phyloP scores from a whole-genome alignment of 225 moss, liverwort and hornwort genomes.

The Neckera pumila region DNA sequence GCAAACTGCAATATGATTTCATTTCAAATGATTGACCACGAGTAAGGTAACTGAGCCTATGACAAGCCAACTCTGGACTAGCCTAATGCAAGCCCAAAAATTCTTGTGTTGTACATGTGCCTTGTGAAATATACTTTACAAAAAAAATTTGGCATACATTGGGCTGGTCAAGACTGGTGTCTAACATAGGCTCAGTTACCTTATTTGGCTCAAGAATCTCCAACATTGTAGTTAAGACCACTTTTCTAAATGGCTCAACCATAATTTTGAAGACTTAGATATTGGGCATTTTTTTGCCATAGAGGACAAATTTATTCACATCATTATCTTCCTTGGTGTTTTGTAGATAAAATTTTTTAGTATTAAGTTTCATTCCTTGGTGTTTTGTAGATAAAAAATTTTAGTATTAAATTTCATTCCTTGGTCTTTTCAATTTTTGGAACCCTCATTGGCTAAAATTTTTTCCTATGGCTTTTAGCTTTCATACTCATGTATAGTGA shows the following conservation, averaged over 20 bases:
- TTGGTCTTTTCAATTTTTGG: not conserved
- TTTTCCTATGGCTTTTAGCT: not conserved
- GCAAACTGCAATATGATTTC: no score
- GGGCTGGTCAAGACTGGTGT: no score
- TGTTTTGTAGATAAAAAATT: not conserved
- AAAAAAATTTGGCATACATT: no score
- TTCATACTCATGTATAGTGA: not conserved
- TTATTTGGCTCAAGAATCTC: not conserved
- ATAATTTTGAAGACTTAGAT: not conserved
- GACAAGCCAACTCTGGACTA: no score
- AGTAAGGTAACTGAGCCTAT: no score
- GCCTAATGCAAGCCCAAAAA: no score
- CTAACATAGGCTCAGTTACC: no score
- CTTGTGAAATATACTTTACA: no score
- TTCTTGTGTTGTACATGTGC: no score
- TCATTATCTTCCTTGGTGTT: not conserved
- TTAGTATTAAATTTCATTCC: accelerated
- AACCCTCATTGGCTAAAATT: accelerated
- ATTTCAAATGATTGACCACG: not conserved
- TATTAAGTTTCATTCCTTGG: accelerated
- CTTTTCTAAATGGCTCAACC: not conserved
- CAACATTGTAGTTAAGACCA: not conserved
- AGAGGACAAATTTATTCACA: not conserved
- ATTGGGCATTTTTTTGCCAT: not conserved
- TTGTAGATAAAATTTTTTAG: not conserved